Evolutionary conservation across 2,329 filamentous ascomycete species (phyloP), one percentile per base, ranked within the genome.

Genomic region (Plenodomus tracheiphilus): DNA sequence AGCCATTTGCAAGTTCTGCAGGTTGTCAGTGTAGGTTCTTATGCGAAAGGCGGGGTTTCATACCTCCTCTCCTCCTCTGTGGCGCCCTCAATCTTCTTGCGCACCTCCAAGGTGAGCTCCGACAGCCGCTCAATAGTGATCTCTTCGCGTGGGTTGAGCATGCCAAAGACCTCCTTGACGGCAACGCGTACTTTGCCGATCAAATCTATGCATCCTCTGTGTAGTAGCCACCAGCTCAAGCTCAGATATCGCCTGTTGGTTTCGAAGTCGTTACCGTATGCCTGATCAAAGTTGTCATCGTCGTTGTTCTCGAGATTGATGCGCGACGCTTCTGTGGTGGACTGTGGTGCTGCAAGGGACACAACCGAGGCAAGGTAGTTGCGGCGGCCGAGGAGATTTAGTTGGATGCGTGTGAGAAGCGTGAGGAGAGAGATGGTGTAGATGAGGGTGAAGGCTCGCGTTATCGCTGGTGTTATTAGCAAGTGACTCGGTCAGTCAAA

Each of bases 301-400:
- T 97, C 93, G 65, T 95, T 86, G 72, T 97, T 94, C 75, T 97
- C 91, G 16, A 97, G 81, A 62, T 82, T 92, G 69, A 99, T 99
- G 37, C 85, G 88, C 3, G 88, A 81, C 17, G 79, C 85, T 43
- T 89, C 82, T 16, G 84, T 79, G 6, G 84, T 78, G 25, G 88
- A 67, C 17, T 64, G 68, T 11, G 77, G 89, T 0, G 88, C 89
- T 16, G 94, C 93, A 17, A 97, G 83, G 2, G 91, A 91, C 19
- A 97, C 89, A 16, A 99, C 94, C 57, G 91, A 96, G 6, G 93
- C 96, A 41, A 99, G 85, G 74, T 99, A 99, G 73, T 91, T 97
- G 54, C 93, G 84, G 53, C 94, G 88, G 44, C 94, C 94, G 32
- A 99, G 88, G 21, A 99, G 89, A 44, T 99, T 99, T 51, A 99